Evolutionary conservation across 805 yeast species (phyloP).

Genomic region (Kodamaea fukazawae): DNA sequence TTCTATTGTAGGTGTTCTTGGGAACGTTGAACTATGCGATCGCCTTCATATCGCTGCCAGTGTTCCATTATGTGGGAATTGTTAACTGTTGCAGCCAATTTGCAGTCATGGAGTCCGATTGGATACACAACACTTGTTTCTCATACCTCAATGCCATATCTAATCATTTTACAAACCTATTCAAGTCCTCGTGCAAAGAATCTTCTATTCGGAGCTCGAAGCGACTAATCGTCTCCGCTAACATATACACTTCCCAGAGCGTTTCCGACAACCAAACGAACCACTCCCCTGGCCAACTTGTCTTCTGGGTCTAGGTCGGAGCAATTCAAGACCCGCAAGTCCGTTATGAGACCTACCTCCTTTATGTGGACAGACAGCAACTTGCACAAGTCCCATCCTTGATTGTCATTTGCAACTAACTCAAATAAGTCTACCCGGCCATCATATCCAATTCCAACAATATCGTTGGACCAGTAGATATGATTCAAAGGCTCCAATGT

Average conservation of each 20-base stretch:
- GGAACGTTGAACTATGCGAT: too few species aligned
- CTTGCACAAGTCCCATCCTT: conserved; percentile 14
- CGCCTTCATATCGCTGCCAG: too few species aligned
- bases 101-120: too few species aligned
- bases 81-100: too few species aligned
- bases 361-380: neutral
- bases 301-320: conserved; percentile 34
- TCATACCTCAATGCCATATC: too few species aligned
- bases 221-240: too few species aligned
- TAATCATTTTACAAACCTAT: too few species aligned
- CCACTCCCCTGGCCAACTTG: conserved; percentile 32
- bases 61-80: too few species aligned
- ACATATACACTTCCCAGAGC: conserved; percentile 48
- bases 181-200: too few species aligned
- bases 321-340: conserved; percentile 25
- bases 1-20: too few species aligned
- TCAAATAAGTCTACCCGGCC: conserved; percentile 21
- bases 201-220: too few species aligned
- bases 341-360: neutral
- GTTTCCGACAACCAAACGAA: conserved; percentile 54
- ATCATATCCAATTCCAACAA: conserved; percentile 28
- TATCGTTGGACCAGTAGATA: conserved; percentile 37
- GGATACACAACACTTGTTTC: too few species aligned
- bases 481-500: conserved; percentile 17
- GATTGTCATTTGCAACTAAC: conserved; percentile 10